Conservation (phyloP, 1,284 basidiomycete species). For the Cutaneotrichosporon dermatis region DNA sequence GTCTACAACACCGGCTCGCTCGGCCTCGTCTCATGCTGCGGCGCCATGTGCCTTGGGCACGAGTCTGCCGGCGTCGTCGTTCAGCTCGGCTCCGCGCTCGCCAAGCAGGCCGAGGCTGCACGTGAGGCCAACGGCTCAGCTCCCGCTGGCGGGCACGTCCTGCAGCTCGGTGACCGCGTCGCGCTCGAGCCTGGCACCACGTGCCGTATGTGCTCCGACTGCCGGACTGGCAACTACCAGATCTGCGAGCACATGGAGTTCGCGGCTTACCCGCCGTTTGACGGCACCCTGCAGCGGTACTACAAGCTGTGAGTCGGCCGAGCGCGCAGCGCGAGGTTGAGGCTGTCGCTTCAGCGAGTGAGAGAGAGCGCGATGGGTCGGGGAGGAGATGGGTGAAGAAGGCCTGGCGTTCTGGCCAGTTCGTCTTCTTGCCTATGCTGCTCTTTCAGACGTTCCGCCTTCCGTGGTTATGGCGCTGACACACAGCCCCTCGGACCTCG, state of each 20-base stretch:
- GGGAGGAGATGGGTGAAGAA: not conserved
- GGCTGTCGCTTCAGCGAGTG: no score
- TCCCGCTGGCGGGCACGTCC: not conserved
- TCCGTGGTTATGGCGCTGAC: constrained; percentile 3
- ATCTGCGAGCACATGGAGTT: constrained; percentile 48
- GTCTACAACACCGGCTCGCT: constrained; percentile 43
- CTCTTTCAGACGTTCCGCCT: no score
- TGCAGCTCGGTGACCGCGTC: constrained; percentile 44
- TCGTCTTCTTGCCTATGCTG: no score
- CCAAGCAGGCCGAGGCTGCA: constrained; percentile 22
- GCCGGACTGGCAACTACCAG: constrained; percentile 69
- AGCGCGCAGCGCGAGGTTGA: no score
- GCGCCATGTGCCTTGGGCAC: constrained; percentile 48
- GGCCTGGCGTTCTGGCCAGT: no score
- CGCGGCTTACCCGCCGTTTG: constrained; percentile 44
- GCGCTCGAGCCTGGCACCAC: constrained; percentile 59
- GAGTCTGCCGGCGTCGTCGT: constrained; percentile 45
- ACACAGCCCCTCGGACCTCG: constrained; percentile 33
- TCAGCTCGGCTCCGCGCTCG: constrained; percentile 35
- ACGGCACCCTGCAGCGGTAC: constrained; percentile 45
- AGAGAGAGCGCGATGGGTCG: no score
- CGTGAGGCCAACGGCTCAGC: constrained; percentile 6
- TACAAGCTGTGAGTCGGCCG: constrained; percentile 36
- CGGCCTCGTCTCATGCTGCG: constrained; percentile 34
- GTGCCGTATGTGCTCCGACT: constrained; percentile 47